Conservation (phyloP, 176 grass and related monocot genomes). For the Aegilops longissima region DNA sequence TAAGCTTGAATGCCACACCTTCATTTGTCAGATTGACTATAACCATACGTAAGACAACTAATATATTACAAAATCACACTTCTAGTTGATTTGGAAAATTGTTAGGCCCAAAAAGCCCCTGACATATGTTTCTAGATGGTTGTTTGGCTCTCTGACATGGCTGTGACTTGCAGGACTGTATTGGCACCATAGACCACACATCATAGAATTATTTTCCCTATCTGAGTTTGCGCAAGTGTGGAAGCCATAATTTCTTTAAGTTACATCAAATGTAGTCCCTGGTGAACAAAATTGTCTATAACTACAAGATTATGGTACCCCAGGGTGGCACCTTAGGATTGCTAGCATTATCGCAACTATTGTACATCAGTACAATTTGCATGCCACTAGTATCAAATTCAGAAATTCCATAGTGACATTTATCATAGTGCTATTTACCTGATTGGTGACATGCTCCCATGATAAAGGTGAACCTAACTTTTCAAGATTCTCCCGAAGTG, state of each 20-base stretch:
- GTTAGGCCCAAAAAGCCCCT: background rate
- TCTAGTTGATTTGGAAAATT: background rate
- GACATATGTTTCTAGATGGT: background rate
- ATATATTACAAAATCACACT: background rate
- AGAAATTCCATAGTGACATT: background rate
- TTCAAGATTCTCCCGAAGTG: slow-evolving; percentile 81
- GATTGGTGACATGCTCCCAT: slow-evolving; percentile 95
- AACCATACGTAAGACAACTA: background rate
- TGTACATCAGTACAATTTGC: background rate
- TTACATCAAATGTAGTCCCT: background rate
- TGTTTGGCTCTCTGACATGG: background rate
- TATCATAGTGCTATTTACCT: slow-evolving; percentile 45
- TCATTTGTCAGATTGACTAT: background rate
- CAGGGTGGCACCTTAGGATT: background rate
- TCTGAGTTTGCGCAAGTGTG: background rate
- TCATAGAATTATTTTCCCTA: background rate
- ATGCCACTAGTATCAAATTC: background rate
- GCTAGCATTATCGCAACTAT: background rate
- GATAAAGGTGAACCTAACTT: slow-evolving; percentile 75
- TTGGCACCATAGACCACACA: background rate
- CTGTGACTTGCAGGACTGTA: background rate
- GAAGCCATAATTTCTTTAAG: background rate
- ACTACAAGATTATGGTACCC: background rate
- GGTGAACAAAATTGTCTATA: background rate
- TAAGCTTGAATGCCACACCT: background rate